These are phyloP conservation scores for Entophlyctis luteolus DNA, from an alignment of 192 early-diverging fungal species.

Conservation along the genomic window DNA sequence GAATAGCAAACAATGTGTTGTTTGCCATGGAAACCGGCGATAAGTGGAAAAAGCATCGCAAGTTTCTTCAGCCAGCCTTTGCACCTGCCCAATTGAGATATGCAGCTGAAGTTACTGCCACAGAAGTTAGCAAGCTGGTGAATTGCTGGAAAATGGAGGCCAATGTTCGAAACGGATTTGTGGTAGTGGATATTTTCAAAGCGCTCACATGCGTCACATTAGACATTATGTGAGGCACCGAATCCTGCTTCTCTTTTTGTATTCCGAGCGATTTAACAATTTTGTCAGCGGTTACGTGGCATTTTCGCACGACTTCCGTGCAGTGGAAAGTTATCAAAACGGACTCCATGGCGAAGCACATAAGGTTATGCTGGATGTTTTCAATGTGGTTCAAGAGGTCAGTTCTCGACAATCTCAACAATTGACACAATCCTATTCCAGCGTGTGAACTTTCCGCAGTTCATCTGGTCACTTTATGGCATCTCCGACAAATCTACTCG, in stretches of 20 bases:
- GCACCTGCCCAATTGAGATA: conserved; percentile 41
- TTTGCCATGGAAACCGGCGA: conserved; percentile 37
- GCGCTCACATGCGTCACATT: conserved; percentile 25
- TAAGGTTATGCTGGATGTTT: background rate
- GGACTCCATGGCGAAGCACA: background rate
- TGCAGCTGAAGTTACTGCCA: conserved; percentile 5
- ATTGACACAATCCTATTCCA: background rate
- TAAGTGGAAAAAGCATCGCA: conserved; percentile 49
- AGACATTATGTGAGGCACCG: conserved; percentile 21
- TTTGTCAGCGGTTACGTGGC: conserved; percentile 14
- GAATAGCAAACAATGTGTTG: conserved; percentile 27
- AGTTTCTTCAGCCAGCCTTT: conserved; percentile 51
- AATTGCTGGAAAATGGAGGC: background rate
- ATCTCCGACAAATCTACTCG: background rate
- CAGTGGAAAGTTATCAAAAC: background rate
- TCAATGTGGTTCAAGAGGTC: background rate
- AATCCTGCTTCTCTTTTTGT: background rate
- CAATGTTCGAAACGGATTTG: background rate
- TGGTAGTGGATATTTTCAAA: conserved; percentile 17
- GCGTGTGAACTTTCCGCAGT: background rate
- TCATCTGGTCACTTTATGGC: background rate
- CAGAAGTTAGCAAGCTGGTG: background rate
- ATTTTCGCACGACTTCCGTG: conserved; percentile 29
- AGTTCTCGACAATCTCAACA: background rate
- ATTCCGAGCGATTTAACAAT: background rate